Evolutionary conservation across 2,329 filamentous ascomycete species (phyloP), one percentile per base, ranked within the genome.

Genomic region (Botrytis aclada): DNA sequence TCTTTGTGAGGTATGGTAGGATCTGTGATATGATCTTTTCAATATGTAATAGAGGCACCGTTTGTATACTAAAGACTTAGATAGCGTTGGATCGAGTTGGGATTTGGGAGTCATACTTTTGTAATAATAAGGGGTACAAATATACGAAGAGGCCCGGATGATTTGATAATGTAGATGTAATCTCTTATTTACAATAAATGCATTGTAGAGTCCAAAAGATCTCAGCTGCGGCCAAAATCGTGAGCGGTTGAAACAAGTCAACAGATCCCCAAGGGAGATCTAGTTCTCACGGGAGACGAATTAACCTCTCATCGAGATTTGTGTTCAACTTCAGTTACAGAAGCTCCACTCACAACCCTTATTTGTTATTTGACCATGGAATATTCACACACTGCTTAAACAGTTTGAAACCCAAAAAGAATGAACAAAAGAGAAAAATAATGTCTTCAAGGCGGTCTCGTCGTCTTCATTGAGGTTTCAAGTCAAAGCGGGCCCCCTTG

Each of bases 391-490:
- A 34, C 20, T 22, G 32, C 25, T 34, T 65, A 12, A 65, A 47
- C 18, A 65, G 2, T 47, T 43, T n/a, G 43, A 65, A 65, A 65
- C 63, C 18, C 43, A 5, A 14, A 25, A 25, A 34, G 6, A 34
- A 47, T 34, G 25, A 18, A 32, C 63, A 37, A 65, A 65, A 65
- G 37, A 32, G 20, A 65, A 65, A 25, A 29, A 20, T 20, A 65
- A 16, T 47, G 29, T 47, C 29, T 1, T 29, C 22, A 29, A n/a
- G 4, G 25, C 25, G 5, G 22, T 47, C 39, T 67, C 22, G 39
- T 45, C 22, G 12, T 67, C 62, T 56, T 60, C 39, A 47, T 69
- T 37, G n/a, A 18, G 22, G 70, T 72, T 72, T 69, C 63, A 72
- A 51, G n/a, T 10, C 56, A 69, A 18, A 58, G 34, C 41, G 25